Percentiles rank a stretch among this genome's conserved stretches.
Evolutionary conservation across 805 yeast species (phyloP).

Genomic region (Kodamaea sagamina): DNA sequence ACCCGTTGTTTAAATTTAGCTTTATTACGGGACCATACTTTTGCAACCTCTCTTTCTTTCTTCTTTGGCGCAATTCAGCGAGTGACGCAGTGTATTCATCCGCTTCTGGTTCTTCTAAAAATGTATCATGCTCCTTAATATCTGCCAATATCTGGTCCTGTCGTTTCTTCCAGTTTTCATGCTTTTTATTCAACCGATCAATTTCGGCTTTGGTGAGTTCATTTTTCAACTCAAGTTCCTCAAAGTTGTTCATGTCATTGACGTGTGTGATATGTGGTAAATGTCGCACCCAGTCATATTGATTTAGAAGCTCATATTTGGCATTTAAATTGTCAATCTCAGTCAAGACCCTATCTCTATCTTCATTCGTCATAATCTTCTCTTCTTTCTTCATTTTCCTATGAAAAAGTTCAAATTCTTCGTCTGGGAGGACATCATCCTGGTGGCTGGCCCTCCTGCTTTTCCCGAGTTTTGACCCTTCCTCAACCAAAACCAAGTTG

Average conservation of each 20-base stretch:
- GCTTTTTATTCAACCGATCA: constrained; percentile 36
- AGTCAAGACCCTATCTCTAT: constrained; percentile 50
- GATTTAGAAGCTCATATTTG: constrained; percentile 40
- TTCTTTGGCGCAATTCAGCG: constrained; percentile 23
- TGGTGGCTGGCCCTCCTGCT: constrained; percentile 2
- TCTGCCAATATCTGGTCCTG: constrained; percentile 29
- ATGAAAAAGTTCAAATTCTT: constrained; percentile 49
- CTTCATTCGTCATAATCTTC: constrained; percentile 55
- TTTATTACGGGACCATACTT: constrained; percentile 39
- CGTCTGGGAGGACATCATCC: constrained; percentile 49
- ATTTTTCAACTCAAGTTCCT: constrained; percentile 55
- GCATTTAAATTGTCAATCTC: constrained; percentile 60
- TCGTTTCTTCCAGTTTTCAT: constrained; percentile 40
- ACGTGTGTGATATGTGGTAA: constrained; percentile 52
- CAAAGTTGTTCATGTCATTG: constrained; percentile 45
- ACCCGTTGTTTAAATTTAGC: constrained; percentile 39
- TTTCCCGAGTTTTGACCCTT: constrained; percentile 11
- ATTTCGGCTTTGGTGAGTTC: constrained; percentile 53
- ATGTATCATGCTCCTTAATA: constrained; percentile 20
- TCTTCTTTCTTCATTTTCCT: constrained; percentile 65
- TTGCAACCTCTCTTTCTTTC: constrained; percentile 26
- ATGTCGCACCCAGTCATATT: constrained; percentile 49
- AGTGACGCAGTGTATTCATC: constrained; percentile 31
- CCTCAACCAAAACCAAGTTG: constrained; percentile 6
- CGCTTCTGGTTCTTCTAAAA: constrained; percentile 19